Conservation (phyloP, 2,329 filamentous ascomycete species). For the Claviceps purpurea region DNA sequence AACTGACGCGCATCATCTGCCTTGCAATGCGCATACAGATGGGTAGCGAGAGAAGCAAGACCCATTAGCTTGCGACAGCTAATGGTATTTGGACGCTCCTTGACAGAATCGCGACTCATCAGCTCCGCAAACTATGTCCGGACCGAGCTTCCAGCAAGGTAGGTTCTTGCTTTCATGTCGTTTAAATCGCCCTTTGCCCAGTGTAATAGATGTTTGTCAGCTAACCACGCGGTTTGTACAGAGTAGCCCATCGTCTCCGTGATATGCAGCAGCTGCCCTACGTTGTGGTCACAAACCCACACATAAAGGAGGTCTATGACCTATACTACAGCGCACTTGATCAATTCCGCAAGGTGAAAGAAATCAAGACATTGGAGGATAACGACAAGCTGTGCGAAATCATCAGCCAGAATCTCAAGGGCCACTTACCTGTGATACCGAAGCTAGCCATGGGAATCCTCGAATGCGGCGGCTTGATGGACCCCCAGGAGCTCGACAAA, state of each 20-base stretch:
- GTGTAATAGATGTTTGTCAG: not conserved
- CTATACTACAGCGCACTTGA: conserved; percentile 97
- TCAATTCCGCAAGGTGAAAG: conserved; percentile 66
- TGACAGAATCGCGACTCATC: conserved; percentile 80
- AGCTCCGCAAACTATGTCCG: conserved; percentile 97
- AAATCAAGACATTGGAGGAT: conserved; percentile 75
- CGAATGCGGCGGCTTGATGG: conserved; percentile 75
- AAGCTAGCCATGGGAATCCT: conserved; percentile 89
- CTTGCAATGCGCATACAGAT: conserved; percentile 38
- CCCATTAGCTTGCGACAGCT: conserved; percentile 95
- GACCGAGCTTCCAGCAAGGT: conserved; percentile 52
- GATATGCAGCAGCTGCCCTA: conserved; percentile 97
- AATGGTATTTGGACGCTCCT: conserved; percentile 89
- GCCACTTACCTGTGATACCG: conserved; percentile 87
- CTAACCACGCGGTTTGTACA: conserved; percentile 20
- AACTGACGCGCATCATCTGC: conserved; percentile 3
- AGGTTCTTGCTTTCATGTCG: not conserved
- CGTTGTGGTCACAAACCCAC: conserved; percentile 86
- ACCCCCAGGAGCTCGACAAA: conserved; percentile 66
- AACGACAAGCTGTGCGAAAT: conserved; percentile 79
- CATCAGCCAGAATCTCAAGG: conserved; percentile 65
- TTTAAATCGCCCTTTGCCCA: not conserved
- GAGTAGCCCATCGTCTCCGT: conserved; percentile 82
- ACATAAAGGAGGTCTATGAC: conserved; percentile 91
- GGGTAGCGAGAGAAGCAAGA: conserved; percentile 81